phyloP scores from a whole-genome alignment of 1,139 yeast genomes.

The Sugiyamaella sp. region DNA sequence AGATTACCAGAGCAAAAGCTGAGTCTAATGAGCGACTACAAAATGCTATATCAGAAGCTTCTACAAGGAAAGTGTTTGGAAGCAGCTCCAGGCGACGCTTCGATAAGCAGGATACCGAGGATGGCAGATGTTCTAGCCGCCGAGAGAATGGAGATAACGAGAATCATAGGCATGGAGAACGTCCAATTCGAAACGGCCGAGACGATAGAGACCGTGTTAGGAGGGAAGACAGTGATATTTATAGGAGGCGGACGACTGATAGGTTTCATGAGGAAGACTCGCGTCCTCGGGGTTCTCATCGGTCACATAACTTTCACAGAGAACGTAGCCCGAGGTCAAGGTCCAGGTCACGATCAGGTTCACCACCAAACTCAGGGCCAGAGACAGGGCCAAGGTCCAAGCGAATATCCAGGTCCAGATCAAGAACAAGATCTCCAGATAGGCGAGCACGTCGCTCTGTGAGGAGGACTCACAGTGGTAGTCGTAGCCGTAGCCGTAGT shows the following conservation, averaged over 20 bases:
- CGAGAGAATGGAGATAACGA: no score
- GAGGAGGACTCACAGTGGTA: neutral
- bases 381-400: neutral
- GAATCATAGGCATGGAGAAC: neutral
- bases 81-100: neutral
- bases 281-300: no score
- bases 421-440: constrained; percentile 2
- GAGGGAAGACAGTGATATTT: constrained; percentile 1
- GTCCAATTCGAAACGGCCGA: neutral
- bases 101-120: neutral
- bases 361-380: neutral
- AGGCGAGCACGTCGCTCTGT: neutral
- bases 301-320: neutral
- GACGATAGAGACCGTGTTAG: neutral
- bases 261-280: constrained; percentile 1
- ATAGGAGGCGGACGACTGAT: constrained; percentile 6
- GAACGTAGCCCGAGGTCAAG: neutral
- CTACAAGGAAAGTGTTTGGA: neutral
- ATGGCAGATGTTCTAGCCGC: no score
- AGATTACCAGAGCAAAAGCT: constrained; percentile 28
- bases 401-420: constrained; percentile 6
- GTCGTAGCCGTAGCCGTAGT: neutral
- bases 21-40: constrained; percentile 29
- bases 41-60: constrained; percentile 20
- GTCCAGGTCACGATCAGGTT: constrained; percentile 3